These are phyloP conservation scores for Exophiala dermatitidis DNA, from an alignment of 2,329 filamentous ascomycete species.

Conservation along the genomic window DNA sequence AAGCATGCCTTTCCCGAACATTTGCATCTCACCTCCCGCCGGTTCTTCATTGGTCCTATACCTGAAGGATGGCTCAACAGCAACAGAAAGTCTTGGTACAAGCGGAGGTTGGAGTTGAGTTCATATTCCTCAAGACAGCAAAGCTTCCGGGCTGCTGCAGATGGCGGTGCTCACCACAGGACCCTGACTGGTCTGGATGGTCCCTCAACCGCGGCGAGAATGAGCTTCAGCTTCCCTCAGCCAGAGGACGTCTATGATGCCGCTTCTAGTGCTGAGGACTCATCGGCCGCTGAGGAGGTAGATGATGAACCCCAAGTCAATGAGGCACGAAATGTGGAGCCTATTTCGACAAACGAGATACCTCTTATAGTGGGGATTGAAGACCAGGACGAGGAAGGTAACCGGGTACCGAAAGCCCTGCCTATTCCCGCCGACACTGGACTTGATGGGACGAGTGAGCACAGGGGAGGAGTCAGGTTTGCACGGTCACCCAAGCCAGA, in stretches of 20 bases:
- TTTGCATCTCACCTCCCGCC: slow-evolving; percentile 53
- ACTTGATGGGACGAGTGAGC: slow-evolving; percentile 5
- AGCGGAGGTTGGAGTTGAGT: slow-evolving; percentile 36
- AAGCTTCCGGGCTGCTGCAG: slow-evolving; percentile 47
- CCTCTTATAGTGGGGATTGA: slow-evolving; percentile 9
- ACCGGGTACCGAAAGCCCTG: slow-evolving; percentile 6
- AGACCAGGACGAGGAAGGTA: slow-evolving; percentile 2
- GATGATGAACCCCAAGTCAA: slow-evolving; percentile 7
- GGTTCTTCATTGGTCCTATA: slow-evolving; percentile 60
- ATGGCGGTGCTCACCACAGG: slow-evolving; percentile 38
- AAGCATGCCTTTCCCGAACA: slow-evolving; percentile 57
- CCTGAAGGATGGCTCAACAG: slow-evolving; percentile 59
- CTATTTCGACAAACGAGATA: slow-evolving; percentile 22
- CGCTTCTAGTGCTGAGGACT: slow-evolving; percentile 6
- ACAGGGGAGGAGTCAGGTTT: background rate
- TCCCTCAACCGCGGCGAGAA: slow-evolving; percentile 27
- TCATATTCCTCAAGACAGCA: slow-evolving; percentile 43
- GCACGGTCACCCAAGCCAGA: slow-evolving; percentile 6
- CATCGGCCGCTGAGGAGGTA: slow-evolving; percentile 12
- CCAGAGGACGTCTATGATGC: slow-evolving; percentile 30
- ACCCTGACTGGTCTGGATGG: slow-evolving; percentile 29
- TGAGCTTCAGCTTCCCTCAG: slow-evolving; percentile 32
- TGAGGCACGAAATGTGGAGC: slow-evolving; percentile 20
- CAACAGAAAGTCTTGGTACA: slow-evolving; percentile 58
- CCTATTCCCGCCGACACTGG: slow-evolving; percentile 12